A percentile compares a stretch with the other conserved stretches of the same genome.
phyloP scores from a whole-genome alignment of 345 rosid species.

The Lepidium didymum region DNA sequence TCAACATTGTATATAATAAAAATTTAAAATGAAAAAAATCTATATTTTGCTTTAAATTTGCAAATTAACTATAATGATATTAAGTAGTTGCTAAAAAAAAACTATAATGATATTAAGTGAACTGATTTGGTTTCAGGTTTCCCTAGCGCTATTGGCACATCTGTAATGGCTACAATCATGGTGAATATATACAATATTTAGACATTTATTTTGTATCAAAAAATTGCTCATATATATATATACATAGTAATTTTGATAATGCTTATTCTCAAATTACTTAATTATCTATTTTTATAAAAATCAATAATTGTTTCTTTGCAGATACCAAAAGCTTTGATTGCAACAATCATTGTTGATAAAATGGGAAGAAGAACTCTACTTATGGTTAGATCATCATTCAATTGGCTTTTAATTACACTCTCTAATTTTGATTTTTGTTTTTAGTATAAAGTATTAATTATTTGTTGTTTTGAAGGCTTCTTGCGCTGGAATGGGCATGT shows the following conservation, averaged over 20 bases:
- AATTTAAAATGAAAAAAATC: too few species aligned
- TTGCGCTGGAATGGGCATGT: slow-evolving; percentile 30
- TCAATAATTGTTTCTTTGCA: background rate
- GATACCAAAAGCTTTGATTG: slow-evolving; percentile 27
- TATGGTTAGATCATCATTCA: slow-evolving; percentile 17
- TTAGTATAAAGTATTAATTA: background rate
- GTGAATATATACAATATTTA: background rate
- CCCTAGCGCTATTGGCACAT: slow-evolving; percentile 26
- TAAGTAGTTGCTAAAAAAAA: too few species aligned
- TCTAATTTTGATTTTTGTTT: background rate
- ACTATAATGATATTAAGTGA: background rate
- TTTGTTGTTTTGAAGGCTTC: slow-evolving; percentile 30
- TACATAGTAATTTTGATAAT: background rate
- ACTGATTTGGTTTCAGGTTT: slow-evolving; percentile 6
- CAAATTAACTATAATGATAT: background rate
- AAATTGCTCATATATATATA: background rate
- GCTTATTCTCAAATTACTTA: background rate
- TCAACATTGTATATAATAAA: too few species aligned
- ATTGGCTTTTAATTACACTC: background rate
- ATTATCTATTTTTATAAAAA: background rate
- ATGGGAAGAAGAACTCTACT: slow-evolving; percentile 33
- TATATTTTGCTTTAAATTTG: background rate
- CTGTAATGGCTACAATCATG: slow-evolving; percentile 24
- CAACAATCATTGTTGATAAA: slow-evolving; percentile 27
- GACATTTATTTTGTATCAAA: background rate